A percentile compares a stretch with the other conserved stretches of the same genome.
Conservation (phyloP, 352 stramenopile species). For the Blastocystis sp. region DNA sequence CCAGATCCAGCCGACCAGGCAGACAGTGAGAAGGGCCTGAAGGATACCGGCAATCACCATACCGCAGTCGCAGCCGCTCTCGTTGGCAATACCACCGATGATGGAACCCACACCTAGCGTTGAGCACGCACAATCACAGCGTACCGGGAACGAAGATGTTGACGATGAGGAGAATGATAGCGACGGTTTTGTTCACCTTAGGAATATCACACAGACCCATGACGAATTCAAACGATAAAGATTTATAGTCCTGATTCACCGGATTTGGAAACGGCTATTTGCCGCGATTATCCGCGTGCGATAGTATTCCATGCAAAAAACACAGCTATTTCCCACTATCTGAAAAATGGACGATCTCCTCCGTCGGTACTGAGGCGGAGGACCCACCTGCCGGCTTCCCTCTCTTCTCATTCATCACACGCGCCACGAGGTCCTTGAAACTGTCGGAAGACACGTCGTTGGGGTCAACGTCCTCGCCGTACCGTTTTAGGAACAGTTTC, state of each 20-base stretch:
- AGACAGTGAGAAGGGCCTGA: background rate
- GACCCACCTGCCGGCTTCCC: background rate
- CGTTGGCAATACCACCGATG: slow-evolving; percentile 48
- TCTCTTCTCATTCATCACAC: background rate
- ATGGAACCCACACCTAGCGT: slow-evolving; percentile 27
- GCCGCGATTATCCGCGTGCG: background rate
- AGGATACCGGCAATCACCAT: slow-evolving; percentile 31
- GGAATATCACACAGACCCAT: slow-evolving; percentile 64
- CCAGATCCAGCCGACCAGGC: slow-evolving; percentile 17
- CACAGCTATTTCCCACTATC: background rate
- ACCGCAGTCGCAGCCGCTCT: slow-evolving; percentile 43
- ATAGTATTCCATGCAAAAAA: background rate
- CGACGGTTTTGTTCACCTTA: slow-evolving; percentile 62
- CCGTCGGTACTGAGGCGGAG: background rate
- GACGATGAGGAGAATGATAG: slow-evolving; percentile 33
- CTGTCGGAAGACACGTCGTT: background rate
- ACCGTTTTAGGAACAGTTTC: slow-evolving; percentile 53
- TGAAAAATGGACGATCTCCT: slow-evolving; percentile 12
- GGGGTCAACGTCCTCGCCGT: background rate
- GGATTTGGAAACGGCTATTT: background rate
- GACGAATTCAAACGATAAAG: background rate
- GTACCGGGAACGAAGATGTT: slow-evolving; percentile 66
- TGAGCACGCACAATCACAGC: background rate
- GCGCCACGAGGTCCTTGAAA: slow-evolving; percentile 1
- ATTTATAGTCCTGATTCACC: too few species aligned